Conservation (phyloP, 306 rosid species). For the Cucurbita argyrosperma region DNA sequence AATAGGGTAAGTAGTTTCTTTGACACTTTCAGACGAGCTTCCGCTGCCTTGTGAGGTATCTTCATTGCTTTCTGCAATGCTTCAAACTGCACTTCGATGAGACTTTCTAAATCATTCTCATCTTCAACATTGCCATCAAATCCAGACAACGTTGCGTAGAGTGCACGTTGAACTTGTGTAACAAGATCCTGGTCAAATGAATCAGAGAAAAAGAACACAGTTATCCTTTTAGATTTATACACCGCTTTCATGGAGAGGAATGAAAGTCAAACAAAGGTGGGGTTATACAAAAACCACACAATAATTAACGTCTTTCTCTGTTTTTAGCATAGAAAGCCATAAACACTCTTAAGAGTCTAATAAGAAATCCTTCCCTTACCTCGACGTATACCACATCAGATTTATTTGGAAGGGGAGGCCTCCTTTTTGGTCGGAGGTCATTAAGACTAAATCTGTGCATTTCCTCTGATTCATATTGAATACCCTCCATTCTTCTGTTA, state of each 20-base stretch:
- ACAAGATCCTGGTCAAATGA: conserved; percentile 40
- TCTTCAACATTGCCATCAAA: conserved; percentile 21
- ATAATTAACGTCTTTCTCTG: not conserved
- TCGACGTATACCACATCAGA: conserved; percentile 46
- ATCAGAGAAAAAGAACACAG: not conserved
- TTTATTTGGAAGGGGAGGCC: conserved; percentile 27
- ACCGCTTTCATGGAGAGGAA: not conserved
- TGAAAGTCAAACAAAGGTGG: not conserved
- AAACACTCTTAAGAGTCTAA: not conserved
- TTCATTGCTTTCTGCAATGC: conserved; percentile 69
- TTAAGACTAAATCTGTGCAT: conserved; percentile 14
- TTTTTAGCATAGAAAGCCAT: not conserved
- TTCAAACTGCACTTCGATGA: conserved; percentile 56
- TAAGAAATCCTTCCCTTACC: conserved; percentile 26
- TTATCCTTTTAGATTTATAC: not conserved
- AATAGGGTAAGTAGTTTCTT: conserved; percentile 70
- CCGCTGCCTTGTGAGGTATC: conserved; percentile 63
- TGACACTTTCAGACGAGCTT: conserved; percentile 77
- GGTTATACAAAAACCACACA: not conserved
- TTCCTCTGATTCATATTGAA: conserved; percentile 16
- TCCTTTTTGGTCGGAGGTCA: conserved; percentile 46
- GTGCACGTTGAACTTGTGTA: conserved; percentile 45
- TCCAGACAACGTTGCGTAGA: conserved; percentile 20
- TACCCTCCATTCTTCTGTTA: conserved; percentile 48
- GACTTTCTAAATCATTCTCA: conserved; percentile 49